Evolutionary conservation across 2,329 filamentous ascomycete species (phyloP), one percentile per base, ranked within the genome.

Genomic region (Volutella citrinella): DNA sequence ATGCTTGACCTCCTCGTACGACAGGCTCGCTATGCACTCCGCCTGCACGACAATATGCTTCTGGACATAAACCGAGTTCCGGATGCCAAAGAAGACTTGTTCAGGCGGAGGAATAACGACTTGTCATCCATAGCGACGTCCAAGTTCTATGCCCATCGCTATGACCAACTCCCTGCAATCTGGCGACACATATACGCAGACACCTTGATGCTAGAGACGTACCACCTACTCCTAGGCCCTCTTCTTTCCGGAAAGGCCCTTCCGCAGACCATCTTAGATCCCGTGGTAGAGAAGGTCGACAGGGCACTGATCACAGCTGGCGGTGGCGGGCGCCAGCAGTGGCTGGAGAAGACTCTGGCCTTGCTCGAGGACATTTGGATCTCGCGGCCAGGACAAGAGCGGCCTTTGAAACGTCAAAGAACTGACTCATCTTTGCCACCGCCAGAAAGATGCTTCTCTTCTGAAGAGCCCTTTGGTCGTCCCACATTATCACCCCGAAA

Each of bases 111-210:
- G 28, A 57, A 79, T n/a, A 60, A 74, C 21, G 75, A 84, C 36
- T 59, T 84, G 12, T 60, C 78, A 6, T 65, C 68, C 7, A 60
- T 84, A 11, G 76, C 82, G 0, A 78, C 80, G 35, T 66, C 75
- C 25, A 83, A 80, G 45, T 76, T 91, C 42, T 84, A 90, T 49
- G 73, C 81, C 5, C 87, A 78, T 42, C 72, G 78, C 3, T 89
- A 78, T 55, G 75, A 74, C 42, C 69, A 80, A 19, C 74, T 91
- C 6, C 83, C 82, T 1, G 53, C 58, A 8, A 78, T 74, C 51
- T 93, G 86, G 87, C 68, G 81, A 16, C 69, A 79, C 43, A 61
- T 90, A 6, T 89, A 86, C 54, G 81, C 82, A 1, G 83, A 89
- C 35, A 78, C 82, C 3, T 76, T 77, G 35, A 70, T 91, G 10